These are phyloP conservation scores for Aureobasidium sp. DNA, from an alignment of 2,329 filamentous ascomycete species.

Conservation along the genomic window DNA sequence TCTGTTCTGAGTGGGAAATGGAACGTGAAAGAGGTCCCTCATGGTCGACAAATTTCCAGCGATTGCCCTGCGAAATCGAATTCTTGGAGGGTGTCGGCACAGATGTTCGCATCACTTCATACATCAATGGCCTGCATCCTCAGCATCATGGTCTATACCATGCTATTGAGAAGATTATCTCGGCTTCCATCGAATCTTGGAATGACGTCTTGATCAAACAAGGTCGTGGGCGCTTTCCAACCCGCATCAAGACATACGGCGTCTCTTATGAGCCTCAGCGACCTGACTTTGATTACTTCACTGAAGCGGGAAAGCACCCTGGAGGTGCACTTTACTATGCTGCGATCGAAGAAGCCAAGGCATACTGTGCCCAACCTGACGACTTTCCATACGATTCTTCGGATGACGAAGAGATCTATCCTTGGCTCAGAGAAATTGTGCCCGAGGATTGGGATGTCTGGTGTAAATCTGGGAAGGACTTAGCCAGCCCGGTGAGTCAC, in stretches of 20 bases:
- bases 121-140: conserved; percentile 17
- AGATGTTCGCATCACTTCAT: conserved; percentile 15
- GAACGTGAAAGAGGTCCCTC: background rate
- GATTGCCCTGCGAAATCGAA: conserved; percentile 15
- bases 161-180: conserved; percentile 17
- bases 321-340: background rate
- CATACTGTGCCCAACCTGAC: conserved; percentile 6
- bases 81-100: background rate
- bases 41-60: conserved; percentile 13
- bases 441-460: conserved; percentile 1
- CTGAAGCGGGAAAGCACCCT: background rate
- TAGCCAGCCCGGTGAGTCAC: background rate
- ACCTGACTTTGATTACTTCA: background rate
- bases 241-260: conserved; percentile 9
- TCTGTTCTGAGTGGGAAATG: background rate
- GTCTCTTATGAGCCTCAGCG: background rate
- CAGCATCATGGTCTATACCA: conserved; percentile 1
- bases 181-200: conserved; percentile 11
- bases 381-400: background rate
- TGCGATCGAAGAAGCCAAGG: conserved; percentile 6
- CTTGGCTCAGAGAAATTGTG: background rate
- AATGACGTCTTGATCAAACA: conserved; percentile 16
- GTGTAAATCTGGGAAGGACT: conserved; percentile 5
- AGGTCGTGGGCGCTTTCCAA: background rate
- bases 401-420: background rate